Conservation (phyloP, 73 alveolate genomes). For the Urostyla sp. region DNA sequence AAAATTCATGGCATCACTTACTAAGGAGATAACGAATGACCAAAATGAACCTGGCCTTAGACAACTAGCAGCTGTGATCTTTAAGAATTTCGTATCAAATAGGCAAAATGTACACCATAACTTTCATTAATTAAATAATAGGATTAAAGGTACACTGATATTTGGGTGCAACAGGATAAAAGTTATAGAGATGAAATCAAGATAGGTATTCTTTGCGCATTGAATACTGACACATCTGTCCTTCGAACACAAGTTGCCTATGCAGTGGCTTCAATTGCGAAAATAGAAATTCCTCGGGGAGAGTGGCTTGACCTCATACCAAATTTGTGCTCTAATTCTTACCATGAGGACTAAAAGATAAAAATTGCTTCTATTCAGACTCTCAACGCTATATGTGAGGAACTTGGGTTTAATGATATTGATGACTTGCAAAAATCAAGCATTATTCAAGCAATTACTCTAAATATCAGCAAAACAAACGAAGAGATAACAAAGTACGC, state of each 20-base stretch:
- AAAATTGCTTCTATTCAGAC: conserved; percentile 65
- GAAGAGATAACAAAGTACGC: conserved; percentile 57
- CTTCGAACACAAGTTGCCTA: conserved; percentile 31
- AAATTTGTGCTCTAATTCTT: conserved; percentile 59
- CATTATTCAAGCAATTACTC: conserved; percentile 48
- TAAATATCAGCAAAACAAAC: conserved; percentile 5
- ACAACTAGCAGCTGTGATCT: conserved; percentile 47
- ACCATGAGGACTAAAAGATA: conserved; percentile 54
- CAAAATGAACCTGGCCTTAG: conserved; percentile 4
- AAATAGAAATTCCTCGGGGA: conserved; percentile 67
- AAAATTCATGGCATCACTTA: conserved; percentile 52
- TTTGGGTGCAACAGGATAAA: conserved; percentile 39
- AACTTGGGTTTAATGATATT: conserved; percentile 41
- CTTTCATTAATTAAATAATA: neutral
- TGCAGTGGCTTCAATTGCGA: conserved; percentile 70
- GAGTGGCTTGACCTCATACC: conserved; percentile 75
- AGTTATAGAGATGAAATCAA: conserved; percentile 35
- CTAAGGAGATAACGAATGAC: conserved; percentile 54
- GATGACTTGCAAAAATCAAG: conserved; percentile 17
- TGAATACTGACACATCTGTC: neutral
- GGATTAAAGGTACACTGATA: conserved; percentile 49
- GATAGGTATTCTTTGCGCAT: conserved; percentile 5
- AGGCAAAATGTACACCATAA: conserved; percentile 44
- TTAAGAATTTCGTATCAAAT: conserved; percentile 53
- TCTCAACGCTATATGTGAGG: conserved; percentile 78